phyloP scores from a whole-genome alignment of 495 filamentous ascomycete species.

The Acidiella bohemica region DNA sequence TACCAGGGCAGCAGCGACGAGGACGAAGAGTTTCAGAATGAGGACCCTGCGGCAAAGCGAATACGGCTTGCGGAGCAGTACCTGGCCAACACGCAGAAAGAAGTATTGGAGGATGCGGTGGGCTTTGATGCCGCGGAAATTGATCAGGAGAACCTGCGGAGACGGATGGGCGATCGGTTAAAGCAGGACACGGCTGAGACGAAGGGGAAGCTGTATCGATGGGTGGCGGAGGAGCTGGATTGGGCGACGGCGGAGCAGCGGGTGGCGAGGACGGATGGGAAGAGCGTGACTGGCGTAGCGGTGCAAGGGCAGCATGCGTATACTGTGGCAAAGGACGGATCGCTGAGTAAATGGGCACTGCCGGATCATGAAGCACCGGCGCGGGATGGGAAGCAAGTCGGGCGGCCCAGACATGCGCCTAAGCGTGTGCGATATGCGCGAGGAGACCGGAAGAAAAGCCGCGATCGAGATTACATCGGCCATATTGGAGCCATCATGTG shows the following conservation, averaged over 20 bases:
- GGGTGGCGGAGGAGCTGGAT: conserved; percentile 46
- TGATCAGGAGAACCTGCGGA: conserved; percentile 54
- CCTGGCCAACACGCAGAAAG: conserved; percentile 72
- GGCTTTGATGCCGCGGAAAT: conserved; percentile 91
- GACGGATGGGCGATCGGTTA: conserved; percentile 62
- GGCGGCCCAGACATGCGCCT: conserved; percentile 45
- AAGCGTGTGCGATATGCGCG: conserved; percentile 52
- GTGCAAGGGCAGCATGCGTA: conserved; percentile 66
- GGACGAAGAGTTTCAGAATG: conserved; percentile 46
- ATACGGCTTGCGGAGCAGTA: conserved; percentile 85
- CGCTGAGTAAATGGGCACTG: conserved; percentile 77
- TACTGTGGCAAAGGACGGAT: conserved; percentile 73
- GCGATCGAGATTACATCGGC: conserved; percentile 52
- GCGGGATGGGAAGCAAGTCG: conserved; percentile 25
- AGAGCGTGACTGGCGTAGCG: conserved; percentile 66
- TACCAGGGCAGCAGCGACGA: conserved; percentile 33
- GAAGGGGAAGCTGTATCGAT: conserved; percentile 78
- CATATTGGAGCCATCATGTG: conserved; percentile 65
- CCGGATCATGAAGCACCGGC: conserved; percentile 35
- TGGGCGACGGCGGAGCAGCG: conserved; percentile 12
- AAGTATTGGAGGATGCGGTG: conserved; percentile 56
- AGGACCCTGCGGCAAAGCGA: conserved; percentile 78
- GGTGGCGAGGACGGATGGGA: conserved; percentile 22
- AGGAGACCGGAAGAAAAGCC: conserved; percentile 48
- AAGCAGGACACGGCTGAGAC: conserved; percentile 88